phyloP scores from a whole-genome alignment of 148 eudicot species.

The Chenopodium formosanum region DNA sequence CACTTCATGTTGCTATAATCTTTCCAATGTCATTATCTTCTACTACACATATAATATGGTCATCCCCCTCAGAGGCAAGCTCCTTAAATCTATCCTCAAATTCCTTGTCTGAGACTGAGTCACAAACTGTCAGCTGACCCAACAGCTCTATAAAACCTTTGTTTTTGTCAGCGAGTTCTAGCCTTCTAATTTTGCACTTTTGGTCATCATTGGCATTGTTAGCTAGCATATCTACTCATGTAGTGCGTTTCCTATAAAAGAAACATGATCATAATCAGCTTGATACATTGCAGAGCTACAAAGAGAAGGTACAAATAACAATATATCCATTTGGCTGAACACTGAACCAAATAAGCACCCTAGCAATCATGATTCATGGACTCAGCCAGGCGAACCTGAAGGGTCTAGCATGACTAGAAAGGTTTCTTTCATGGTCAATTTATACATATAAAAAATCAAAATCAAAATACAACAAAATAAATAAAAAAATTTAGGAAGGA shows the following conservation, averaged over 20 bases:
- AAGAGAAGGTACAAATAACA: not conserved
- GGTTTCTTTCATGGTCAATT: not conserved
- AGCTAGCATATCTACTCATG: slow-evolving; percentile 23
- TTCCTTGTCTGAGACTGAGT: slow-evolving; percentile 59
- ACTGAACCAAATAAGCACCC: not conserved
- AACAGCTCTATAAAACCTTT: slow-evolving; percentile 81
- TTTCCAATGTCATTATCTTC: slow-evolving; percentile 55
- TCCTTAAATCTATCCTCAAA: slow-evolving; percentile 67
- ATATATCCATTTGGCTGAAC: not conserved
- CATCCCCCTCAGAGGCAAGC: slow-evolving; percentile 53
- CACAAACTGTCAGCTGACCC: slow-evolving; percentile 76
- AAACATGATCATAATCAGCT: not conserved
- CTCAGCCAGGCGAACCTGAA: not conserved
- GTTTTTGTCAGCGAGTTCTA: slow-evolving; percentile 65
- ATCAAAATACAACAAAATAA: no score
- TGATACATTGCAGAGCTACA: not conserved
- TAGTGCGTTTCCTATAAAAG: not conserved
- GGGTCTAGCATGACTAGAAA: not conserved
- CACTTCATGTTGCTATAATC: slow-evolving; percentile 79
- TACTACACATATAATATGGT: slow-evolving; percentile 73
- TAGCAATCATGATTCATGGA: not conserved
- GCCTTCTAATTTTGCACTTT: slow-evolving; percentile 45
- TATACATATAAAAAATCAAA: not conserved
- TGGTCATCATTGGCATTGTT: slow-evolving; percentile 10
- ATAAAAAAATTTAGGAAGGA: no score